Conservation (phyloP, 305 asterid species). For the Rubia occidens region DNA sequence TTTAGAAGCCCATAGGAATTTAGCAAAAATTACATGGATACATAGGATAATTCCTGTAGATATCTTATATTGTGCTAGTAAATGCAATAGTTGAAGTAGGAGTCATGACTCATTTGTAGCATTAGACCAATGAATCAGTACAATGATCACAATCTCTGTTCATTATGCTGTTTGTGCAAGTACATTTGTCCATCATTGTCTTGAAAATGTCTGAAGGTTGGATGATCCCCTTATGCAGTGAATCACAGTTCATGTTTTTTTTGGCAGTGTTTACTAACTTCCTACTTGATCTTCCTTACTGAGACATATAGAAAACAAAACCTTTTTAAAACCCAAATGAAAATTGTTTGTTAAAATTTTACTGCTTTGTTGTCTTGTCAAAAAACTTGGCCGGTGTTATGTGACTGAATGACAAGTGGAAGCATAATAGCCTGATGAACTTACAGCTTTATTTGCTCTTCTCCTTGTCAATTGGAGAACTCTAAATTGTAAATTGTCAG, state of each 20-base stretch:
- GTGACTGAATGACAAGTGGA: not conserved
- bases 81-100: not conserved
- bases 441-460: not conserved
- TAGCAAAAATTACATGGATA: not conserved
- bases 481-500: constrained; percentile 64
- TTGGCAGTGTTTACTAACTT: not conserved
- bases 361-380: not conserved
- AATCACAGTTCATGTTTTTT: not conserved
- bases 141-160: not conserved
- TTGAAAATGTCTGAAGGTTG: not conserved
- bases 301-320: not conserved
- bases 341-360: constrained; percentile 1
- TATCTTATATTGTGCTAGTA: not conserved
- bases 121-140: not conserved
- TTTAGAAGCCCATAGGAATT: not conserved
- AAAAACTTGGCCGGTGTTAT: not conserved
- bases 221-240: not conserved
- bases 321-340: not conserved
- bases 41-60: not conserved
- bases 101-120: not conserved
- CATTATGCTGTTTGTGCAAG: not conserved
- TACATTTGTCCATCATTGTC: not conserved
- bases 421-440: not conserved
- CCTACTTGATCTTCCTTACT: not conserved
- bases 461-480: constrained; percentile 19